Evolutionary conservation across 148 eudicot species (phyloP).

Genomic region (Agrostemma githago): DNA sequence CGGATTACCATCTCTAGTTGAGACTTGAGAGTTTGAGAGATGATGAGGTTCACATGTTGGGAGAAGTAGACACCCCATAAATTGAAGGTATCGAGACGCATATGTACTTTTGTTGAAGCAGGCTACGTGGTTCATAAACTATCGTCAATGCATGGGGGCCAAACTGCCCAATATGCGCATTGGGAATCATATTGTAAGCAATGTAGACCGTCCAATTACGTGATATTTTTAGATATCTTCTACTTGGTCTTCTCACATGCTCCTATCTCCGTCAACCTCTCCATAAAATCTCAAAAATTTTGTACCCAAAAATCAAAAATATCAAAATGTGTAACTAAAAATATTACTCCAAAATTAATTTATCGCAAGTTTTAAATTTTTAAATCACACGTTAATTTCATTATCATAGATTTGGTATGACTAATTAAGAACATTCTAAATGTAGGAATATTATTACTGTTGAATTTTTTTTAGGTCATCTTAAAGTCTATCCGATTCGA

Average conservation of each 20-base stretch:
- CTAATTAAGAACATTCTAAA: too few relatives aligned
- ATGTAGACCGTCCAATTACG: background rate
- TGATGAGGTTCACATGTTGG: slow-evolving; percentile 12
- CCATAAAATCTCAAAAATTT: too few relatives aligned
- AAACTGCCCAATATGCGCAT: background rate
- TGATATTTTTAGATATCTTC: background rate
- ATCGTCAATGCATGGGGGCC: slow-evolving; percentile 15
- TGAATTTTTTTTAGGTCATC: too few relatives aligned
- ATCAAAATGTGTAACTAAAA: too few relatives aligned
- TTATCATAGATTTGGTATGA: too few relatives aligned
- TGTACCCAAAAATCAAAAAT: too few relatives aligned
- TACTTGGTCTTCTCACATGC: background rate
- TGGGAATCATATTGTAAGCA: background rate
- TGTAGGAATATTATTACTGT: too few relatives aligned
- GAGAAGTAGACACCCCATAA: background rate
- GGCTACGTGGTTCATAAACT: slow-evolving; percentile 1
- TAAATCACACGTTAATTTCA: too few relatives aligned
- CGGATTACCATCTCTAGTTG: too few relatives aligned
- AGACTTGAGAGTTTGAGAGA: background rate
- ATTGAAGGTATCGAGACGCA: slow-evolving; percentile 8
- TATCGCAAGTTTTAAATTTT: too few relatives aligned
- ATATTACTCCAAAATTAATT: too few relatives aligned
- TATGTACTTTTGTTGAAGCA: background rate
- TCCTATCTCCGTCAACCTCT: background rate
- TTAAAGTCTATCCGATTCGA: too few relatives aligned